Base-by-base conservation (phyloP, 83 land plant genomes). In the Isoetes engelmannii region DNA sequence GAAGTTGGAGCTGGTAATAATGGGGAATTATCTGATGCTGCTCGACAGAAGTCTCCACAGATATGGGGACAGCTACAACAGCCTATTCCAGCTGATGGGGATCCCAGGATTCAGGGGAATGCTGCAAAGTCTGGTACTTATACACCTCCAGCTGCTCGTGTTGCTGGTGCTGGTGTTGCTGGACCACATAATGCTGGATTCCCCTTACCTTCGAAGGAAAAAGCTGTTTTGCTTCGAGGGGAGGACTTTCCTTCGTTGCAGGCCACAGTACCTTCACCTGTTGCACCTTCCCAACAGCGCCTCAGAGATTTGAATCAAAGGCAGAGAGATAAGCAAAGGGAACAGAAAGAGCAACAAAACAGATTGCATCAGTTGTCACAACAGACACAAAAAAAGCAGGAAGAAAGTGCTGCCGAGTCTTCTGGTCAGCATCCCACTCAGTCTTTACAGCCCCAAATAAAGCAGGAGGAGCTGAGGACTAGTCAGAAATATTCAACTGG, bases 211-310 rank as follows among this genome's bases (percentile, higher is more conserved):
- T n/a, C 50, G 37, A 28, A 63, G 6, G 85, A 76, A 68, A 90
- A 87, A 77, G 83, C 80, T 5, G 76, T 78, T 6, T 82, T 94
- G 19, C 78, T 94, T 67, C 81, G 88, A 71, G 96, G 98, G 42
- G 98, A 94, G 65, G 98, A 94, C 69, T 94, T 94, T 65, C 98
- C 98, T 5, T 77, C 98, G 1, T 71, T 94, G 61, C 83, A 74
- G 37, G 92, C 96, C 20, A 55, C 98, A 54, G 15, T 83, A 5
- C 85, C 89, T 37, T 60, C 72, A 48, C 69, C 69, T 7, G 56
- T 84, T 19, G 79, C 71, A 0, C 63, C 65, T 15, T 50, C 80
- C 5, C 65, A 73, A 20, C 85, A 83, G 57, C 83, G 79, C 57
- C 91, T 83, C 75, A 76, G 77, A 70, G 84, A 84, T 60, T 64